phyloP scores from a whole-genome alignment of 352 stramenopile species.

The Globisporangium mamillatum region DNA sequence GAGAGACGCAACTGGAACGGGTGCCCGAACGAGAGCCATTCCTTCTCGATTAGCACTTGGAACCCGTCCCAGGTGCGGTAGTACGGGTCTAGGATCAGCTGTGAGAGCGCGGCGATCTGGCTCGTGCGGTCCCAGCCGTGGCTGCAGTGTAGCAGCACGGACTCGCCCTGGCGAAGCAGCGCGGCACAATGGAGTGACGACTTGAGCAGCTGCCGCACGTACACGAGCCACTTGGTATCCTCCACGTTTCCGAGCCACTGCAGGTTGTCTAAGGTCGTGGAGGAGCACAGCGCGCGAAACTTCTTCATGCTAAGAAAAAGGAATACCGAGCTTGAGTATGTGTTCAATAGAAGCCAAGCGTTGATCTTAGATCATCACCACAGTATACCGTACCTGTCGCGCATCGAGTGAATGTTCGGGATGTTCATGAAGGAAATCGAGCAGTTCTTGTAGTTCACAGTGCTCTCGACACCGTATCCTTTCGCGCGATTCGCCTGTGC shows the following conservation, averaged over 20 bases:
- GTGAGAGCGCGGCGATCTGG: conserved; percentile 78
- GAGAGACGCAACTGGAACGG: conserved; percentile 78
- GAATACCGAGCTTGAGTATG: background rate
- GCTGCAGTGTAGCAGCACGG: conserved; percentile 80
- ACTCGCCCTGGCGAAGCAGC: conserved; percentile 87
- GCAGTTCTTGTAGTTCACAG: conserved; percentile 93
- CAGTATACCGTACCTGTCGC: conserved; percentile 75
- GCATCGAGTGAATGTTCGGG: conserved; percentile 98
- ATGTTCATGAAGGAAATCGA: conserved; percentile 98
- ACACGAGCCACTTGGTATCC: conserved; percentile 96
- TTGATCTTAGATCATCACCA: background rate
- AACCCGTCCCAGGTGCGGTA: conserved; percentile 80
- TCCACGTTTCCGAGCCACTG: conserved; percentile 92
- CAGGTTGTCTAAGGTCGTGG: conserved; percentile 88
- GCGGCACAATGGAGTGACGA: conserved; percentile 89
- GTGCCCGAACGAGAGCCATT: conserved; percentile 82
- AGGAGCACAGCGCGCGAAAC: conserved; percentile 67
- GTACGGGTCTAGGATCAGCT: conserved; percentile 75
- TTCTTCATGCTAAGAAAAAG: conserved; percentile 57
- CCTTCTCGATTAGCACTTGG: conserved; percentile 81
- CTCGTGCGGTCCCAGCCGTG: conserved; percentile 89
- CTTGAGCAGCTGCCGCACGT: conserved; percentile 93
- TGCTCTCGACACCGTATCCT: conserved; percentile 95
- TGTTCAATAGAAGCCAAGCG: background rate
- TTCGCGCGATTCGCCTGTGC: conserved; percentile 76